Base-by-base conservation (phyloP, 441 rosid genomes). In the Theobroma grandiflorum region DNA sequence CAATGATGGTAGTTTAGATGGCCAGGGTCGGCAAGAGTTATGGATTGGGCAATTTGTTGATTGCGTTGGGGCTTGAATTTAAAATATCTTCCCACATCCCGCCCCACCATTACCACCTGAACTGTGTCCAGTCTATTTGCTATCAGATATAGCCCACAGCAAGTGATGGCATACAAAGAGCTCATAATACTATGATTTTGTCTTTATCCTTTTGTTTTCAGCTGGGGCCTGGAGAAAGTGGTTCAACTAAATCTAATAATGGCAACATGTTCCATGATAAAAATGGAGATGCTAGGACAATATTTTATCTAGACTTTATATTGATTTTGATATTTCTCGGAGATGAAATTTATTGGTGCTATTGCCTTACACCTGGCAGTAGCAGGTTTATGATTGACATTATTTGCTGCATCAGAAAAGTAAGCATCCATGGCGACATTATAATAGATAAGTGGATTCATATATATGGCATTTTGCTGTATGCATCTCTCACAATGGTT, bases 171-270 rank as follows among this genome's bases (percentile, higher is more conserved):
- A 15, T 37, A 6, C 69, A 37, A 64, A 16, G 69, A 35, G 69
- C 4, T 64, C 69, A 64, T 64, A 64, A 7, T 43, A 7, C 33
- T 6, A 20, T 43, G 72, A 20, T n/a, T 10, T 20, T 67, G 53
- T 67, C 72, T 67, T 43, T 2, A 67, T 33, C 37, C 53, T 20
- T 67, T 67, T 67, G 72, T 67, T 43, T 67, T 42, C 18, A 43
- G 49, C 5, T 67, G 72, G 52, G 8, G 7, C 37, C 8, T 12
- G 53, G 53, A 16, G 52, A 42, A 42, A 42, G 33, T 67, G 35
- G 50, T 67, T 42, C 8, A 67, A 20, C 35, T 42, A 67, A 67
- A 42, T 67, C 35, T 42, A 16, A 42, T 42, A 16, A 42, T 37
- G 1, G 33, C 50, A 40, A n/a, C 33, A 10, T 67, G 72, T 67